Percentiles rank a stretch among this genome's conserved stretches.
phyloP scores from a whole-genome alignment of 148 eudicot species.

The Vaccinium vitisidaea region DNA sequence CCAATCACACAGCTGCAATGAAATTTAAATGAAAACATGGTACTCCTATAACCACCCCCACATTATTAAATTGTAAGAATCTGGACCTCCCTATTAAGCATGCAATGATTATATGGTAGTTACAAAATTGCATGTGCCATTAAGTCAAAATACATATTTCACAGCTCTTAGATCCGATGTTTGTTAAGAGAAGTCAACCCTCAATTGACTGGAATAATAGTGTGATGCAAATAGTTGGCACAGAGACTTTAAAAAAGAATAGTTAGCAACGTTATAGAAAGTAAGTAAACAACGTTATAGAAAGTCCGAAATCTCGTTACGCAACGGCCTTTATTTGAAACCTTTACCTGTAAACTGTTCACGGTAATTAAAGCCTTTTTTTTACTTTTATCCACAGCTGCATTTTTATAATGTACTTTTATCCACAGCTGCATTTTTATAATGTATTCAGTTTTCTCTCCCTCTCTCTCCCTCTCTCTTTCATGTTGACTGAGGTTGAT shows the following conservation, averaged over 20 bases:
- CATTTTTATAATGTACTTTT: neutral
- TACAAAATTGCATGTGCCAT: conserved; percentile 10
- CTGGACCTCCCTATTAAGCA: neutral
- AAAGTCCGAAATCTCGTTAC: no score
- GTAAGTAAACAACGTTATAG: no score
- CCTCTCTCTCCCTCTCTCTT: neutral
- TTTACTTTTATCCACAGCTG: neutral
- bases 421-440: neutral
- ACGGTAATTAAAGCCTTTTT: no score
- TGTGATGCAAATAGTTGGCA: conserved; percentile 7
- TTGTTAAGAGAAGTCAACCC: neutral
- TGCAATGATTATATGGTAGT: neutral
- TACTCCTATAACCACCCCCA: neutral
- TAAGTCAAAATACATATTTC: neutral
- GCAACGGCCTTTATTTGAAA: no score
- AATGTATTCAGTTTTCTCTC: neutral
- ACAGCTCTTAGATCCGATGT: conserved; percentile 15
- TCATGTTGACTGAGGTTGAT: neutral
- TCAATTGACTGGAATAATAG: conserved; percentile 5
- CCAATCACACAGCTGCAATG: neutral
- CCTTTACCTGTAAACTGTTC: no score
- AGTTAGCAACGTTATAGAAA: neutral
- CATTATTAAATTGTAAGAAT: neutral
- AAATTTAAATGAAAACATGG: neutral
- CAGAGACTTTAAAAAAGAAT: no score